A percentile compares a stretch with the other conserved stretches of the same genome.
Evolutionary conservation across 2,329 filamentous ascomycete genomes (phyloP).

Genomic region (Xylariaceae sp.): DNA sequence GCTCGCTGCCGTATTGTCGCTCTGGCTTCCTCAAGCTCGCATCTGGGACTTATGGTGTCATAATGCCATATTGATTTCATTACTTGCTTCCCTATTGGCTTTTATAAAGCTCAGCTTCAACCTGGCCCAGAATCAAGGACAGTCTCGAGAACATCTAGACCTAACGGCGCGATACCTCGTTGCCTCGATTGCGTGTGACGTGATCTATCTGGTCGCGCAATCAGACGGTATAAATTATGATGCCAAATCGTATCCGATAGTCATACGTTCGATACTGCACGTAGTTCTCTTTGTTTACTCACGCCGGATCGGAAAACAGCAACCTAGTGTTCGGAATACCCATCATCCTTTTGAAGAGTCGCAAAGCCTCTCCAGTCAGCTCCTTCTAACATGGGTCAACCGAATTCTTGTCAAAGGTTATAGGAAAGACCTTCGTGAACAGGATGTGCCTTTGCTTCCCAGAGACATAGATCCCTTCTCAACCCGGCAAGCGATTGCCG

Average conservation of each 20-base stretch:
- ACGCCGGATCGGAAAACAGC: not conserved
- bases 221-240: not conserved
- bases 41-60: not conserved
- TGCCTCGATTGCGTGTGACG: slow-evolving; percentile 17
- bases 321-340: not conserved
- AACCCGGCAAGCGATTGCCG: slow-evolving; percentile 21
- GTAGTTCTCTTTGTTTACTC: not conserved
- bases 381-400: slow-evolving; percentile 33
- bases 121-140: not conserved
- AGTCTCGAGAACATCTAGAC: slow-evolving; percentile 8
- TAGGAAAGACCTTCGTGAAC: slow-evolving; percentile 17
- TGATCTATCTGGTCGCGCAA: slow-evolving; percentile 7
- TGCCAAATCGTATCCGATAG: not conserved
- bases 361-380: slow-evolving; percentile 23
- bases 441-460: slow-evolving; percentile 27
- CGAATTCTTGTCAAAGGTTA: slow-evolving; percentile 29
- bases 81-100: not conserved
- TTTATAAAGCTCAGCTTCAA: not conserved
- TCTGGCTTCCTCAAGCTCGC: not conserved
- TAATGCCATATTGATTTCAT: not conserved
- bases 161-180: slow-evolving; percentile 22
- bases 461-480: slow-evolving; percentile 18
- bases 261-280: slow-evolving; percentile 1
- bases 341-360: slow-evolving; percentile 27
- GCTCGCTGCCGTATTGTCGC: not conserved